Base-by-base conservation (phyloP, 2,329 filamentous ascomycete genomes). In the Microascus cirrosus region DNA sequence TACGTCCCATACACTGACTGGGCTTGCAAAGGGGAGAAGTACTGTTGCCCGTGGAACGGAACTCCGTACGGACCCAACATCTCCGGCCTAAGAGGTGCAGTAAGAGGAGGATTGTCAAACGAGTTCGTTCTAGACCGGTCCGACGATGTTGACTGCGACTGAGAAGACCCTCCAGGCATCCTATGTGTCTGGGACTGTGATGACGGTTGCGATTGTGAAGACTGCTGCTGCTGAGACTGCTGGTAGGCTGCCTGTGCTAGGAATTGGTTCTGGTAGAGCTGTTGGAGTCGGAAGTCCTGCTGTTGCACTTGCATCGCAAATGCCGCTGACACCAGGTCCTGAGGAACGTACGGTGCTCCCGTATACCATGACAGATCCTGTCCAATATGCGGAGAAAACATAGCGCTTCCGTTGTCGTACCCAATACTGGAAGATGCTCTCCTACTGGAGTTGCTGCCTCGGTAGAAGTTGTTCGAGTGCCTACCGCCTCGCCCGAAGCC, bases 51-150 rank as follows among this genome's bases (percentile, higher is more conserved):
- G 35, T 59, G 57, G 42, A 71, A 52, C 67, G 66, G 67, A 65
- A 75, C 69, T 5, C 68, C 67, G 54, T 74, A 77, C 61, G 82
- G 76, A 59, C 77, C 74, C 65, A 79, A 85, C 62, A 83, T 66
- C 13, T 86, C 82, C 1, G 78, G 78, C 11, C 78, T 77, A 22
- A 84, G 65, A 2, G 83, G 80, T 1, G 81, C 80, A n/a, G 75
- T 80, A 42, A 84, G 66, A 5, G 83, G 82, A 20, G 80, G 74
- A 58, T 79, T 83, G 63, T 86, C 83, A 64, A 85, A 82, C 13
- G 82, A 85, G 65, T 80, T 83, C 7, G 82, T 84, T 60, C 83
- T 77, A 42, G 81, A 79, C 61, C 83, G 71, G 64, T 82, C 75
- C 34, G 70, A 65, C 56, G 75, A 66, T 59, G 74, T 59, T 5